Conservation (phyloP, 1,284 basidiomycete genomes). For the Trichosporon sp. region DNA sequence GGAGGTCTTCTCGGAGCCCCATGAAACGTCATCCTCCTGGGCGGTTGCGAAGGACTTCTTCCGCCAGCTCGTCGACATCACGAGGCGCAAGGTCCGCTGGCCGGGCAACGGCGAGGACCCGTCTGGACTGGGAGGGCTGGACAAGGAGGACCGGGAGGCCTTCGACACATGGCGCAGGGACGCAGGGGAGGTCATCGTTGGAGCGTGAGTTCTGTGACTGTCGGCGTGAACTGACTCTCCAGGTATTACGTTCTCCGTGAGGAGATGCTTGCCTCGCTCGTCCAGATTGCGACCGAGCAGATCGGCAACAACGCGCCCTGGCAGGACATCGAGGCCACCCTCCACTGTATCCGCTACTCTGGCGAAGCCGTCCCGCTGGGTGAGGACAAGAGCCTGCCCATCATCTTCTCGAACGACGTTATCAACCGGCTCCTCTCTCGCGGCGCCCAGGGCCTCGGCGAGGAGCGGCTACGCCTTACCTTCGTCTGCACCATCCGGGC, state of each 20-base stretch:
- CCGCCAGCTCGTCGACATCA: conserved; percentile 64
- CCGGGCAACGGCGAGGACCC: conserved; percentile 51
- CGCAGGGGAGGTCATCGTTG: conserved; percentile 83
- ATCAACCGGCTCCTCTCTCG: conserved; percentile 42
- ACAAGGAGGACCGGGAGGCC: conserved; percentile 55
- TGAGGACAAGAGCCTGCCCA: conserved; percentile 60
- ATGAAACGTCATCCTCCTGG: conserved; percentile 50
- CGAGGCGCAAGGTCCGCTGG: conserved; percentile 70
- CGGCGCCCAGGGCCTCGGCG: conserved; percentile 54
- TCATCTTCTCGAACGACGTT: conserved; percentile 66
- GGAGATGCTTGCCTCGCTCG: conserved; percentile 68
- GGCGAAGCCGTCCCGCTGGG: conserved; percentile 80
- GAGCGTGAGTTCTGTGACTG: conserved; percentile 53
- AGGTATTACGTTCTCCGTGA: conserved; percentile 76
- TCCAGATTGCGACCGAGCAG: conserved; percentile 59
- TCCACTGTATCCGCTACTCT: conserved; percentile 76
- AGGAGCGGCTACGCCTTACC: conserved; percentile 65
- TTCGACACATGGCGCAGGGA: conserved; percentile 66
- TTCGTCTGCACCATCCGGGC: conserved; percentile 65
- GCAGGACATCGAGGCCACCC: conserved; percentile 70
- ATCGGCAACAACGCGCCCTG: conserved; percentile 26
- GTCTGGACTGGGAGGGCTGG: conserved; percentile 53
- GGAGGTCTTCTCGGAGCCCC: conserved; percentile 55
- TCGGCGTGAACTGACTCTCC: neutral
- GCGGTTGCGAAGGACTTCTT: conserved; percentile 70